Conservation (phyloP, 2,329 filamentous ascomycete species). For the Orbilia oligospora region DNA sequence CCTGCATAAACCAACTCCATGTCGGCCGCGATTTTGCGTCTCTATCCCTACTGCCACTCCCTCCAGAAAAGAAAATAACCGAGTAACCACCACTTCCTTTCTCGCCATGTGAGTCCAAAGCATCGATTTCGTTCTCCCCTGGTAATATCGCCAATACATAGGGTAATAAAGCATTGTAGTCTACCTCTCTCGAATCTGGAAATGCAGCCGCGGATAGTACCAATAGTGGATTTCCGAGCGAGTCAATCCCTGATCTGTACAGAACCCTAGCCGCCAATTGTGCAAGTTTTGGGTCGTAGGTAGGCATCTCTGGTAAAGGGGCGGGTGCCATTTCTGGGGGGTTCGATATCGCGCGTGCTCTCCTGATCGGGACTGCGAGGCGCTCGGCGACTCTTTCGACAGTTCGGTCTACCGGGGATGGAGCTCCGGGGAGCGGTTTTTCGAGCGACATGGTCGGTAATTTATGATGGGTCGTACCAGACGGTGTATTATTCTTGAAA, state of each 20-base stretch:
- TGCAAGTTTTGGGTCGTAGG: slow-evolving; percentile 70
- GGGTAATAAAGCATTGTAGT: slow-evolving; percentile 72
- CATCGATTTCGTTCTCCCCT: slow-evolving; percentile 71
- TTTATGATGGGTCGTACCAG: slow-evolving; percentile 18
- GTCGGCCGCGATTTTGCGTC: slow-evolving; percentile 69
- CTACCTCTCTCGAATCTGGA: slow-evolving; percentile 71
- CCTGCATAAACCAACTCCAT: slow-evolving; percentile 73
- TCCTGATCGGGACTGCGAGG: slow-evolving; percentile 56
- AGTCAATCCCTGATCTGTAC: slow-evolving; percentile 71
- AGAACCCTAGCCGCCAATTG: slow-evolving; percentile 71
- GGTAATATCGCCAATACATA: slow-evolving; percentile 73
- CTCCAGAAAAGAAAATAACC: slow-evolving; percentile 74
- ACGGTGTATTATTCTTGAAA: neutral
- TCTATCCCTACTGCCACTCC: slow-evolving; percentile 61
- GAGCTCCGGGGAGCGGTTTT: slow-evolving; percentile 48
- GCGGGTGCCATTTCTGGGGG: slow-evolving; percentile 65
- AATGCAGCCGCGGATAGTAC: slow-evolving; percentile 73
- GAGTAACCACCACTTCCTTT: slow-evolving; percentile 70
- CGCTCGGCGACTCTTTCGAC: slow-evolving; percentile 59
- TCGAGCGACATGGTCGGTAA: slow-evolving; percentile 43
- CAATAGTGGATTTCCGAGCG: slow-evolving; percentile 70
- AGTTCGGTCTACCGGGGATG: slow-evolving; percentile 57
- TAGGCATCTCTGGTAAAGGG: slow-evolving; percentile 67
- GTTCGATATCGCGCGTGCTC: slow-evolving; percentile 60
- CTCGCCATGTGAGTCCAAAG: slow-evolving; percentile 58